A percentile compares a stretch with the other conserved stretches of the same genome.
phyloP scores from a whole-genome alignment of 108 stramenopile genomes.

The Chaetoceros muelleri region DNA sequence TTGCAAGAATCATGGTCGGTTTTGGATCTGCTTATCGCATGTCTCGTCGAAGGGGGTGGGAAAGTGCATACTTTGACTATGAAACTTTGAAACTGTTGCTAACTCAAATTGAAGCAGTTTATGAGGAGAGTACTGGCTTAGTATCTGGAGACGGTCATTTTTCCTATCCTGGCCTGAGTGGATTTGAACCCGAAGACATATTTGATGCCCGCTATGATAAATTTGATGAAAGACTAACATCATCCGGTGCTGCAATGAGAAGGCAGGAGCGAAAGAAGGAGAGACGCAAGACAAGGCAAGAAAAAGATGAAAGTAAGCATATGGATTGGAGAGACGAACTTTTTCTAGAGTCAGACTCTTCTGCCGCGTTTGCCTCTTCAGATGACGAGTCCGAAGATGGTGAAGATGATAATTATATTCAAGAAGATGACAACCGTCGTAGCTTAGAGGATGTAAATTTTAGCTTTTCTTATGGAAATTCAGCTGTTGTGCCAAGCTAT shows the following conservation, averaged over 20 bases:
- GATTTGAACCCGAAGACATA: background rate
- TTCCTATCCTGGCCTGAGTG: background rate
- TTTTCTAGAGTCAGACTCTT: constrained; percentile 68
- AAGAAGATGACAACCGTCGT: background rate
- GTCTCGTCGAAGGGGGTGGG: constrained; percentile 31
- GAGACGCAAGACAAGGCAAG: background rate
- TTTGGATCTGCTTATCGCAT: constrained; percentile 30
- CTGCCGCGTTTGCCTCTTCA: constrained; percentile 43
- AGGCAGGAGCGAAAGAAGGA: background rate
- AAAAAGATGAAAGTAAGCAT: background rate
- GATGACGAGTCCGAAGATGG: constrained; percentile 4
- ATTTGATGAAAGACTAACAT: background rate
- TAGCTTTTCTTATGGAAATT: background rate
- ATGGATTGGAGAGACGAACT: constrained; percentile 75
- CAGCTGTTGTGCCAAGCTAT: background rate
- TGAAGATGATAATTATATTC: background rate
- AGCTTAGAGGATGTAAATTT: background rate
- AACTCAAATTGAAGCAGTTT: constrained; percentile 47
- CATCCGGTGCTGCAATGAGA: too few species aligned
- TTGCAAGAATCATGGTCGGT: too few species aligned
- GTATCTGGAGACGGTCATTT: background rate
- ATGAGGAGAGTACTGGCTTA: constrained; percentile 46
- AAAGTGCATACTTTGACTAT: constrained; percentile 35
- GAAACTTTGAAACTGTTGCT: constrained; percentile 21
- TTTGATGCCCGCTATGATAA: background rate